Base-by-base conservation (phyloP, 805 yeast species). In the Grigorovia transvaalensis region DNA sequence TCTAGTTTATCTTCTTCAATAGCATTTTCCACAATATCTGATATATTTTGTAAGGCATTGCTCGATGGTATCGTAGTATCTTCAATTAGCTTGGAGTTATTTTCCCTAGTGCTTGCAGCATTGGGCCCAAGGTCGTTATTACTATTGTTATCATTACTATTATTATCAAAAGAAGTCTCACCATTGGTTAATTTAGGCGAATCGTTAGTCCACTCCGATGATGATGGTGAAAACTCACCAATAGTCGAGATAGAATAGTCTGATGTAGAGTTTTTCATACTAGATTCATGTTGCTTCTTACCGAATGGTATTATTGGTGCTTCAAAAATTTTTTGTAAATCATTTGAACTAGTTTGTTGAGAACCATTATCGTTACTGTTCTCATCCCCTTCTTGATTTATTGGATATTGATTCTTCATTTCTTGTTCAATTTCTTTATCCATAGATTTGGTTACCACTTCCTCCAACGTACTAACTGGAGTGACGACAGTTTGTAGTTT, bases 151-250 rank as follows among this genome's bases (percentile, higher is more conserved):
- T 29, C 20, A 30, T 30, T 30, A 30, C 33, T 33, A 33, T 33
- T 33, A 8, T 29, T 30, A 30, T 46, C 33, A 41, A 43, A 45
- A 13, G 33, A n/a, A 38, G 18, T 17, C 18, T 41, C 45, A 4
- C 27, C 49, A 29, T 23, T 55, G 29, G 47, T 56, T 20, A 56
- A 47, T 45, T 64, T 68, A 9, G 75, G 75, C 8, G 74, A 69
- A 40, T 71, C 76, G 52, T 63, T 64, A 6, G 71, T 68, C 60
- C 72, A 65, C 49, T 73, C 77, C 1, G 75, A 71, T 2, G 76
- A 71, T 7, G 74, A 70, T 18, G 78, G 77, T 2, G 77, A 73
- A 58, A 68, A 74, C 13, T 74, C 75, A 0, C 78, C 78, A 44
- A 74, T 73, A 2, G 67, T 64, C 1, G 76, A 71, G 15, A 72